These are phyloP conservation scores for Priceomyces haplophilus DNA, from an alignment of 805 yeast genomes.

Conservation along the genomic window DNA sequence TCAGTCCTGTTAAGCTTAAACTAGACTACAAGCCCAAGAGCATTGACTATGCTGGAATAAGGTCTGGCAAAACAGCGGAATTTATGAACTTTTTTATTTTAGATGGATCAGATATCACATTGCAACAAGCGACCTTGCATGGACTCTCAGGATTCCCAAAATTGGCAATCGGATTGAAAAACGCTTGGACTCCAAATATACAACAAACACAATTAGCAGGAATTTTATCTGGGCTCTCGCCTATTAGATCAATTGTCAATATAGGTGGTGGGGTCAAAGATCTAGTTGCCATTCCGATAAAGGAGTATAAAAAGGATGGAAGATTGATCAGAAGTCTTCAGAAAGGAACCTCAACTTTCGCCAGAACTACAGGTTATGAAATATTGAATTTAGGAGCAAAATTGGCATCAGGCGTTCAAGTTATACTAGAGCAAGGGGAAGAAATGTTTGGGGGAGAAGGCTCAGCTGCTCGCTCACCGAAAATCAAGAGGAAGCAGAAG, in stretches of 20 bases:
- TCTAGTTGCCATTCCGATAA: conserved; percentile 66
- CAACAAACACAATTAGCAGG: conserved; percentile 76
- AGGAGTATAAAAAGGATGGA: conserved; percentile 74
- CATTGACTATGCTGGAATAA: conserved; percentile 76
- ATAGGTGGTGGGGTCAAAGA: conserved; percentile 78
- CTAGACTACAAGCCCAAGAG: conserved; percentile 92
- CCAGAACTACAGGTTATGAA: conserved; percentile 77
- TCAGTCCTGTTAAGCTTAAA: conserved; percentile 58
- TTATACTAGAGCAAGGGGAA: conserved; percentile 74
- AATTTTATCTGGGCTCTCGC: conserved; percentile 79
- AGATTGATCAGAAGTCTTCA: conserved; percentile 65
- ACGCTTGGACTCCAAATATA: conserved; percentile 87
- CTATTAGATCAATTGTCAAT: conserved; percentile 71
- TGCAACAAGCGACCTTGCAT: conserved; percentile 60
- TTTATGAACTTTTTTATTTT: conserved; percentile 83
- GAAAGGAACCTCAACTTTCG: conserved; percentile 70
- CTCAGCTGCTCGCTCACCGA: conserved; percentile 41
- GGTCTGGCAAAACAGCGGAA: conserved; percentile 84
- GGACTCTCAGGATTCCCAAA: conserved; percentile 76
- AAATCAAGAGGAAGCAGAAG: conserved; percentile 4
- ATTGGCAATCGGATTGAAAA: conserved; percentile 53
- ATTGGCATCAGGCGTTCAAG: conserved; percentile 84
- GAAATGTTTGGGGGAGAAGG: conserved; percentile 76
- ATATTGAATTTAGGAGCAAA: conserved; percentile 78
- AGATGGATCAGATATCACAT: conserved; percentile 75